Evolutionary conservation across 768 basidiomycete species (phyloP).

Genomic region (Boletus coccyginus): DNA sequence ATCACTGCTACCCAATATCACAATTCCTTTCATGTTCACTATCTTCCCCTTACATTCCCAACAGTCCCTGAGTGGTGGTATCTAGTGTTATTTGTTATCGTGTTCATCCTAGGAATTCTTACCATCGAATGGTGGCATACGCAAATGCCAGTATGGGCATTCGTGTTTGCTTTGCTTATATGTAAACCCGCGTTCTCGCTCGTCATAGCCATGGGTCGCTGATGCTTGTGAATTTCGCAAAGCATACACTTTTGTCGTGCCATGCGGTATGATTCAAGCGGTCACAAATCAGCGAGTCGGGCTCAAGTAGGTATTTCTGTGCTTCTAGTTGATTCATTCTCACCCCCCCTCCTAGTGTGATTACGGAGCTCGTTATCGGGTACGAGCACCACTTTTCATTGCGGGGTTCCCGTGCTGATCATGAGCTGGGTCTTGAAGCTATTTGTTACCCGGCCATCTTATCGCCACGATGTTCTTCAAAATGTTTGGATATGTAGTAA

Average conservation of each 20-base stretch:
- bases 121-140: conserved; percentile 75
- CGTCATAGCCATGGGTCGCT: background rate
- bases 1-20: background rate
- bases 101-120: conserved; percentile 68
- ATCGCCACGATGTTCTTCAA: conserved; percentile 88
- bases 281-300: conserved; percentile 81
- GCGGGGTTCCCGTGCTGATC: background rate
- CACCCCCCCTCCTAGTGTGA: conserved; percentile 41
- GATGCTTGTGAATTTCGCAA: conserved; percentile 1
- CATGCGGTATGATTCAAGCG: conserved; percentile 59
- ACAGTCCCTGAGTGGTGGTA: conserved; percentile 90
- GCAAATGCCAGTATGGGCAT: conserved; percentile 66
- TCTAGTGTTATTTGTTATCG: conserved; percentile 58
- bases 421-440: conserved; percentile 28
- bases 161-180: conserved; percentile 62
- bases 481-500: conserved; percentile 70
- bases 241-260: conserved; percentile 47
- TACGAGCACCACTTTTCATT: conserved; percentile 1
- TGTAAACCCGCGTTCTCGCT: conserved; percentile 31
- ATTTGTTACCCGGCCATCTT: conserved; percentile 72
- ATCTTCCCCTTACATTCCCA: background rate
- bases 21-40: background rate
- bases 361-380: conserved; percentile 80
- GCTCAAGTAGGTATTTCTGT: conserved; percentile 39
- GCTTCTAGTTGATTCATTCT: background rate